Evolutionary conservation across 768 basidiomycete species (phyloP).

Genomic region (Tricholoma matsutake): DNA sequence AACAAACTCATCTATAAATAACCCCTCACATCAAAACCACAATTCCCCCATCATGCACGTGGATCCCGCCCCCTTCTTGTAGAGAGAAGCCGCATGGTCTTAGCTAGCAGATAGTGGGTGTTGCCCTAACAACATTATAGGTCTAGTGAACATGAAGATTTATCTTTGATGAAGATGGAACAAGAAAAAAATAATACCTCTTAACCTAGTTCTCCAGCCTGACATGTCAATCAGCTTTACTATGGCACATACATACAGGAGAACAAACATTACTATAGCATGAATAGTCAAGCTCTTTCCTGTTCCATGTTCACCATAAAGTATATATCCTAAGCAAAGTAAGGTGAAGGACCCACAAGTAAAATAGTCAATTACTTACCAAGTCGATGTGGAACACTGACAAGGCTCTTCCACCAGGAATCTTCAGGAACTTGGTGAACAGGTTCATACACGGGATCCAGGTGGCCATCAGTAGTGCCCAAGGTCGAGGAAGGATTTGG

Average conservation of each 20-base stretch:
- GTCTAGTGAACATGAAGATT: constrained; percentile 11
- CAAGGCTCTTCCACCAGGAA: constrained; percentile 19
- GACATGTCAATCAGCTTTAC: constrained; percentile 18
- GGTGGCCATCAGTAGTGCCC: not conserved
- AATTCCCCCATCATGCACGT: too few species aligned
- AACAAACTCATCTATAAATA: too few species aligned
- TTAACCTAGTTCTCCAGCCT: constrained; percentile 67
- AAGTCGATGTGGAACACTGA: constrained; percentile 55
- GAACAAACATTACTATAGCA: not conserved
- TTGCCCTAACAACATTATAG: too few species aligned
- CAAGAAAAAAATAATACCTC: constrained; percentile 64
- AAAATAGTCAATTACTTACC: constrained; percentile 22
- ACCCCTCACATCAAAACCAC: too few species aligned
- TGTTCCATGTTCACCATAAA: constrained; percentile 59
- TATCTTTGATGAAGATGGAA: constrained; percentile 43
- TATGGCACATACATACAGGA: constrained; percentile 34
- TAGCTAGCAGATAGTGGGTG: too few species aligned
- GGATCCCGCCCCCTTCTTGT: too few species aligned
- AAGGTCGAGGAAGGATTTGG: too few species aligned
- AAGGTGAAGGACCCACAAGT: not conserved
- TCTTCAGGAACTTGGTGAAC: not conserved
- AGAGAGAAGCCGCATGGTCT: too few species aligned
- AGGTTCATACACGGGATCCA: not conserved
- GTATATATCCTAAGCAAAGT: constrained; percentile 31
- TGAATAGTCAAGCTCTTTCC: constrained; percentile 44